Base-by-base conservation (phyloP, 345 rosid genomes). In the Isatis tinctoria region DNA sequence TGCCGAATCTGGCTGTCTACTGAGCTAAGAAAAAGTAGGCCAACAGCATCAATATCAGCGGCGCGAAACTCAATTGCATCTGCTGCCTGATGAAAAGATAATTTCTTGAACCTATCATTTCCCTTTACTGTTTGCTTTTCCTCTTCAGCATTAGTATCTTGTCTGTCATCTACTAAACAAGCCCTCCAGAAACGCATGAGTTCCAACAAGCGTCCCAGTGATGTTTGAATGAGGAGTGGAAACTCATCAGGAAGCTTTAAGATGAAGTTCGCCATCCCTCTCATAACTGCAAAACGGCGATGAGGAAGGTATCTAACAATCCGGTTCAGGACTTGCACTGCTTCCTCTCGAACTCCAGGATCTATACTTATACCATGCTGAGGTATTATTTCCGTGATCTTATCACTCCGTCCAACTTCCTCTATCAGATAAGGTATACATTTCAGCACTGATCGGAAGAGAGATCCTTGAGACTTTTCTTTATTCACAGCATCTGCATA, bases 101-200 rank as follows among this genome's bases (percentile, higher is more conserved):
- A 78, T 76, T 86, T 90, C 81, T 84, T 92, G 68, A 90, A 78
- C 69, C 90, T 85, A 71, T 83, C 88, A 72, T 57, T 85, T 69
- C 84, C 81, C 76, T 73, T 88, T 66, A 63, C 81, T 53, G 76
- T 70, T 48, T 56, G 78, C 75, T 86, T 87, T 72, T 74, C 78
- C 49, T 87, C 87, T 80, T 82, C 85, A 27, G 75, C 57, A 78
- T 74, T 77, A 60, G 66, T 22, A 71, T 85, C 92, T 73, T 81
- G 76, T 72, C 77, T 85, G 79, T 87, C 90, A 68, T 92, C 97
- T 77, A 85, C 71, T 63, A 95, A 78, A 80, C 99, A 95, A 79
- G 91, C 90, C 90, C 92, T 88, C 99, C 99, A 95, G 81, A 87
- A 95, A 47, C 92, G 97, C 97, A 95, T 90, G 75, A 95, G 99